Evolutionary conservation across 2,329 filamentous ascomycete species (phyloP).

Genomic region (Neonectria hederae): DNA sequence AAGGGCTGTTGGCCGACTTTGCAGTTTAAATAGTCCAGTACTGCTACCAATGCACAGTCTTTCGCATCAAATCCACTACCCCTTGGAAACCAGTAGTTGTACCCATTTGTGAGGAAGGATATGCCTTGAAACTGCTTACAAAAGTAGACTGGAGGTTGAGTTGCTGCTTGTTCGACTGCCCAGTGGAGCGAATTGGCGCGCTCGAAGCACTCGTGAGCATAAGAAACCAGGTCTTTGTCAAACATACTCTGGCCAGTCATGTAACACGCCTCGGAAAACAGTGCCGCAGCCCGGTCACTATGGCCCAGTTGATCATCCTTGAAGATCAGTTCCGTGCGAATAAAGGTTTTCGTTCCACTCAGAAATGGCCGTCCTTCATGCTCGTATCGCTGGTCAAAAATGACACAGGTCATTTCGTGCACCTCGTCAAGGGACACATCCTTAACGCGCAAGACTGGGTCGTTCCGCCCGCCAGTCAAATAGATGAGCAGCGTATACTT

Average conservation of each 20-base stretch:
- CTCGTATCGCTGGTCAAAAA: constrained; percentile 19
- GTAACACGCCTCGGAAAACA: constrained; percentile 19
- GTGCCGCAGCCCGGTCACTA: neutral
- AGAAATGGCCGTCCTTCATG: constrained; percentile 18
- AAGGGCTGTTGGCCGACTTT: constrained; percentile 1
- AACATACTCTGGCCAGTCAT: constrained; percentile 18
- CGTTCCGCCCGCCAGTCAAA: neutral
- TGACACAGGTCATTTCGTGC: constrained; percentile 9
- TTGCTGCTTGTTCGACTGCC: constrained; percentile 3
- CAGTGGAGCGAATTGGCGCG: constrained; percentile 20
- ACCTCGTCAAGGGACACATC: constrained; percentile 8
- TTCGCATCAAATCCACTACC: neutral
- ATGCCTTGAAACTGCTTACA: constrained; percentile 6
- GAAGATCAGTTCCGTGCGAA: constrained; percentile 17
- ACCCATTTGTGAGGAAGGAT: constrained; percentile 4
- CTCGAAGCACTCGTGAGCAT: constrained; percentile 19
- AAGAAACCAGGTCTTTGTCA: neutral
- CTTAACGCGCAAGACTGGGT: constrained; percentile 4
- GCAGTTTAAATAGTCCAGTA: constrained; percentile 18
- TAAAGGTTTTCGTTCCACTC: constrained; percentile 6
- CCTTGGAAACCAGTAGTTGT: constrained; percentile 16
- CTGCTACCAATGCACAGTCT: constrained; percentile 10
- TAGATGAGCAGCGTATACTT: constrained; percentile 17
- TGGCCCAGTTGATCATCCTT: neutral
- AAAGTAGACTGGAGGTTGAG: constrained; percentile 1